Base-by-base conservation (phyloP, 805 yeast genomes). In the Yarrowia alimentaria region DNA sequence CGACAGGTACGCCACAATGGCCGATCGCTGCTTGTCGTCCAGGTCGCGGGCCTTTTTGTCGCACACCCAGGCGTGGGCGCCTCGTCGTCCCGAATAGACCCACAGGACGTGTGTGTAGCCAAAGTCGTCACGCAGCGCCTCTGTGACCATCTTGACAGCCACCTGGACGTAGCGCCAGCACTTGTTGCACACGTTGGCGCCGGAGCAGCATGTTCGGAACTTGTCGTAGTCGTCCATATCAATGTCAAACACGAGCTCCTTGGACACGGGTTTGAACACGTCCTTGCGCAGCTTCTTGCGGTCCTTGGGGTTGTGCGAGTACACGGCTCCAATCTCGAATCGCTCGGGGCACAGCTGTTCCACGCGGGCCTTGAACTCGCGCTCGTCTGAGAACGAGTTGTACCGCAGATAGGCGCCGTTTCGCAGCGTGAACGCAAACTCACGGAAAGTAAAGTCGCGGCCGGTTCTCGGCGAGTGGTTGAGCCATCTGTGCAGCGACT, bases 11-110 rank as follows among this genome's bases (percentile, higher is more conserved):
- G 86, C 90, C 24, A 90, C 82, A 10, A 93, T 77, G 3, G 95
- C 80, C 59, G 83, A 74, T 60, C 99, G 77, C 54, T 79, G 78
- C 5, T 71, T 60, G 64, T 93, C 98, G 56, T 79, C 84, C 55
- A 93, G 66, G 1, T 64, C 60, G 52, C 97, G 71, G 1, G 97
- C 96, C 40, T 90, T 71, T 51, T 76, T 68, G 64, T 93, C 99
- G 66, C 95, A 85, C 18, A 93, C 76, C 99, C 99, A 93, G 61
- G 98, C 94, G 73, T 93, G 99, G 12, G 94, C 95, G 66, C 99
- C 99, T 77, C 99, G 85, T 73, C 99, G 84, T 38, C 99, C 99
- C 0, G 96, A 88, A 63, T 87, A 93, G 4, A 91, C 96, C 98
- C 98, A 93, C 43, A 93, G 72, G 62, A 88, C 72, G 65, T 87